Evolutionary conservation across 768 basidiomycete genomes (phyloP).

Genomic region (Serendipita vermifera): DNA sequence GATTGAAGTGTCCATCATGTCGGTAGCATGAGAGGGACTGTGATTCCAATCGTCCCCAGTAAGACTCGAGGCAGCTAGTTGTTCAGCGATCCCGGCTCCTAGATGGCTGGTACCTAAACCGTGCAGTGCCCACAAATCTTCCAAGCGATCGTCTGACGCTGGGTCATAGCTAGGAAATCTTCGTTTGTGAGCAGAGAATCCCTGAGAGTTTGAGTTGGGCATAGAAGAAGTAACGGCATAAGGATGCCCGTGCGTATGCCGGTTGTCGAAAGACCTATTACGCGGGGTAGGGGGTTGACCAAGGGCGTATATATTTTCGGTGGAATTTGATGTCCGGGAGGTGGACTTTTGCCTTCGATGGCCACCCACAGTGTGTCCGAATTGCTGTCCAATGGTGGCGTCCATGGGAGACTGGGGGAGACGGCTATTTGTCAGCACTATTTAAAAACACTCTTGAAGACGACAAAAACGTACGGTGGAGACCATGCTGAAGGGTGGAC

Average conservation of each 20-base stretch:
- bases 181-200: background rate
- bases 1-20: background rate
- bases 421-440: background rate
- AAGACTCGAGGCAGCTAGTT: background rate
- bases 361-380: background rate
- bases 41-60: background rate
- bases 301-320: background rate
- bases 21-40: background rate
- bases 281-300: background rate
- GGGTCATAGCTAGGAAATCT: background rate
- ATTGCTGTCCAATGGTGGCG: background rate
- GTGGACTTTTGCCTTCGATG: background rate
- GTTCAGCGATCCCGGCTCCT: background rate
- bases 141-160: background rate
- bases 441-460: no score
- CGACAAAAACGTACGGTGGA: background rate
- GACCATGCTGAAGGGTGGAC: background rate
- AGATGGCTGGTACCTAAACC: background rate
- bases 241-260: background rate
- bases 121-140: conserved; percentile 3
- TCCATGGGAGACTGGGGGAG: background rate
- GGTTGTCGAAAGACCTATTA: background rate
- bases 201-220: background rate
- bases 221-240: background rate
- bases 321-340: background rate